Conservation (phyloP, 768 basidiomycete species). For the Auriscalpium microsporum region DNA sequence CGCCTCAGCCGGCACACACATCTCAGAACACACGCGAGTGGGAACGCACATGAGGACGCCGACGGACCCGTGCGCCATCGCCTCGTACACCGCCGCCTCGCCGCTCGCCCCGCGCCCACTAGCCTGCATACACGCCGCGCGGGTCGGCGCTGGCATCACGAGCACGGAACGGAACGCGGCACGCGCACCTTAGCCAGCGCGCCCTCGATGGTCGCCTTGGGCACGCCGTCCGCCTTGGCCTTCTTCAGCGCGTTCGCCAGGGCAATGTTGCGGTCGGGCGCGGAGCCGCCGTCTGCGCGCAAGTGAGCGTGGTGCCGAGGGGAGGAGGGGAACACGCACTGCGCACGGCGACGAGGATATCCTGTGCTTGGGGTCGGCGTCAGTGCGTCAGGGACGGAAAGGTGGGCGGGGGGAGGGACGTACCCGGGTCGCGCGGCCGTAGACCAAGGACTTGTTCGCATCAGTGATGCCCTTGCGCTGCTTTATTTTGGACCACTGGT, state of each 20-base stretch:
- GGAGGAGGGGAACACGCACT: constrained; percentile 6
- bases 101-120: constrained; percentile 3
- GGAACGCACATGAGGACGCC: constrained; percentile 15
- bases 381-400: background rate
- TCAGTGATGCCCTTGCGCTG: constrained; percentile 12
- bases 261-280: constrained; percentile 7
- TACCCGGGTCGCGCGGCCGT: constrained; percentile 9
- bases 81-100: constrained; percentile 11
- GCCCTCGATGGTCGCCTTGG: constrained; percentile 13
- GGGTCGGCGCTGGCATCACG: background rate
- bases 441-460: constrained; percentile 8
- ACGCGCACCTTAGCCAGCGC: constrained; percentile 13
- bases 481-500: constrained; percentile 17
- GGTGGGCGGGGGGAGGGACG: background rate
- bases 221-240: constrained; percentile 11
- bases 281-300: constrained; percentile 10
- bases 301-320: background rate
- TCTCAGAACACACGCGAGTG: background rate
- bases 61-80: constrained; percentile 13
- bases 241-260: constrained; percentile 10
- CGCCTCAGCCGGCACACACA: background rate
- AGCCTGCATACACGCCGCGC: background rate
- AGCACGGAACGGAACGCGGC: background rate
- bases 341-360: constrained; percentile 13
- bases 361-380: constrained; percentile 1